Evolutionary conservation across 2,329 filamentous ascomycete species (phyloP), one percentile per base, ranked within the genome.

Genomic region (Hypoxylon sp.): DNA sequence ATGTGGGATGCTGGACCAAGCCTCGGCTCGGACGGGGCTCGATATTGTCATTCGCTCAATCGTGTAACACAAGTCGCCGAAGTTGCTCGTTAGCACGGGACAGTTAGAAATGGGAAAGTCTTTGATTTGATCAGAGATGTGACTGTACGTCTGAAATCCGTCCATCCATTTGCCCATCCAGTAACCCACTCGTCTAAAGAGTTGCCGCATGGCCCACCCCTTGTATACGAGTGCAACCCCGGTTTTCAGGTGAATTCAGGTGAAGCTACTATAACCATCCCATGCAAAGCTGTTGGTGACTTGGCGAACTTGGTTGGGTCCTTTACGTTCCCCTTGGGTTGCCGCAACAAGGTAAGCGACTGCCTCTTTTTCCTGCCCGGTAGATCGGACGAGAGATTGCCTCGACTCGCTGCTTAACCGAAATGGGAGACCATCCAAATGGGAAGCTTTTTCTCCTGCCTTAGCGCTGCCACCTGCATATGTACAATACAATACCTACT

Each of bases 211-310:
- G 61, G 57, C 50, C 64, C 61, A 62, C 60, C 54, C 36, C 30
- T 50, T 50, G 57, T 64, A 62, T 48, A 64, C 61, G 46, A 61
- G 51, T 63, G 66, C 67, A 70, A 68, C 71, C 55, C 71, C 72
- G 66, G 66, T 61, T 68, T 71, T 74, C 72, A 74, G 72, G 72
- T 74, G 72, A 73, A 70, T 73, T 74, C 72, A 74, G 72, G 72
- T 71, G 72, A 73, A 70, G 71, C 66, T 69, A 70, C 63, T 63
- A 51, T 57, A 44, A 70, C 59, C 60, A 51, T 57, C 36, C 49
- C 62, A 67, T 59, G 64, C 50, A 59, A 45, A 40, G n/a, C n/a
- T 52, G 42, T 46, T 36, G 30, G 30, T 60, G 36, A 24, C 30
- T 42, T 58, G 61, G 62, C 64, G 53, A 24, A 24, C 30, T 42